These are phyloP conservation scores for Candida ortonii DNA, from an alignment of 805 yeast species.

Conservation along the genomic window DNA sequence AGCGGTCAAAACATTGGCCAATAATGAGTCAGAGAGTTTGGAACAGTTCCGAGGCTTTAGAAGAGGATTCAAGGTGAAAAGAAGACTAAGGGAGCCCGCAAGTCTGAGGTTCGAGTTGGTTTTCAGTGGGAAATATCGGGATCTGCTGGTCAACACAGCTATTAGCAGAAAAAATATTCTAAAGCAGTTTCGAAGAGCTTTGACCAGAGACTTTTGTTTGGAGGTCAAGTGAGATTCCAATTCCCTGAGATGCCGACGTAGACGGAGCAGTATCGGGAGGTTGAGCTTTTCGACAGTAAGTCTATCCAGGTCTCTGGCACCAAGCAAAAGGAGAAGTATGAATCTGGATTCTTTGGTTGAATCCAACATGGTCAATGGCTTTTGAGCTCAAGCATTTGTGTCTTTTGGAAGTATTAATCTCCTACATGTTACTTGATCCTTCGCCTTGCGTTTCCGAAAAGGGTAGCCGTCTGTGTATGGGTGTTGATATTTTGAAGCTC, in stretches of 20 bases:
- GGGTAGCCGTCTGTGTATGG: no score
- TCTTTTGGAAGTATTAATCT: no score
- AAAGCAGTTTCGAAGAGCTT: conserved; percentile 8
- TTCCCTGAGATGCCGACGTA: no score
- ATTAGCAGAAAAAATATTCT: conserved; percentile 5
- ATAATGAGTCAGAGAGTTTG: neutral
- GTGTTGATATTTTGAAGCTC: no score
- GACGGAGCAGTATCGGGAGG: conserved; percentile 1
- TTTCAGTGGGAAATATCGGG: conserved; percentile 1
- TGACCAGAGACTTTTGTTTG: conserved; percentile 2
- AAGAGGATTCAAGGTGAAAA: conserved; percentile 17
- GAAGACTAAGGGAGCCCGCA: conserved; percentile 11
- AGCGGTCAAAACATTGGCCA: conserved; percentile 15
- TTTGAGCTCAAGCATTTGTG: no score
- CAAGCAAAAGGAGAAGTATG: conserved; percentile 7
- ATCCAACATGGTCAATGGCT: no score
- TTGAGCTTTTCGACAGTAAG: neutral
- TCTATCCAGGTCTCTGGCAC: conserved; percentile 6
- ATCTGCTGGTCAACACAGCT: neutral
- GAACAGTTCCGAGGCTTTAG: neutral
- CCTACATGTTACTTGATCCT: no score
- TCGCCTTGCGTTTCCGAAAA: no score
- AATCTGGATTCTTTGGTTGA: no score
- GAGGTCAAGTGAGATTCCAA: conserved; percentile 5
- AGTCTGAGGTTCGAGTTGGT: conserved; percentile 6